Evolutionary conservation across 139 green algal species (phyloP), one percentile per base, ranked within the genome.

Genomic region (Volvox reticuliferus): DNA sequence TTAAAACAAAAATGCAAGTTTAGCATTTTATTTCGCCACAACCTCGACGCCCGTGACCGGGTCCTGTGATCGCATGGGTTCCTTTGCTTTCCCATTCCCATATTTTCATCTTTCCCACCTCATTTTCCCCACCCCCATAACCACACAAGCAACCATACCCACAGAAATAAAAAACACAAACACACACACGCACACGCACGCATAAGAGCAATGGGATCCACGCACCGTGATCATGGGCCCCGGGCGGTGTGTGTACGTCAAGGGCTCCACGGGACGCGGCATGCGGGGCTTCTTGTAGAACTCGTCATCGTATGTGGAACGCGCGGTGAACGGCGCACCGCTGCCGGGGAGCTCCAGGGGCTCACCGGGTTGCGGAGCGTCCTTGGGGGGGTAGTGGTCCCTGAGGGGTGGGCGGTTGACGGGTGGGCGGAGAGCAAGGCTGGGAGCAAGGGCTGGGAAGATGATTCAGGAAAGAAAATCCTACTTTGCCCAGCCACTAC

Each of bases 371-470:
- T 68, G 30, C 6, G 81, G 87, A 1, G 86, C n/a, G 55, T 90
- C 77, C 88, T 95, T 95, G 22, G 90, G 71, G 21, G 93, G 93
- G 79, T 95, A 95, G 71, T 94, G 92, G 68, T 94, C 89, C 79
- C 92, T 92, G 82, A 75, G 67, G 67, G 67, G 22, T 26, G 9
- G 67, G 67, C n/a, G n/a, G n/a, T n/a, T n/a, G 67, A 75, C 2
- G 22, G 24, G 67, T 5, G 12, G 3, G 67, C 9, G 6, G 67
- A 32, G 67, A 75, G 24, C 2, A 75, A 14, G 67, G n/a, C n/a
- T n/a, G n/a, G 67, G 67, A 28, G 67, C 22, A 75, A 2, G 2
- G 67, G 67, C 22, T n/a, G 67, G 24, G 67, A 32, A 75, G 9
- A 28, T 55, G 44, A 9, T n/a, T n/a, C n/a, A 55, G 9, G 44